phyloP scores from a whole-genome alignment of 1,284 basidiomycete species.

The Ustilago curta region DNA sequence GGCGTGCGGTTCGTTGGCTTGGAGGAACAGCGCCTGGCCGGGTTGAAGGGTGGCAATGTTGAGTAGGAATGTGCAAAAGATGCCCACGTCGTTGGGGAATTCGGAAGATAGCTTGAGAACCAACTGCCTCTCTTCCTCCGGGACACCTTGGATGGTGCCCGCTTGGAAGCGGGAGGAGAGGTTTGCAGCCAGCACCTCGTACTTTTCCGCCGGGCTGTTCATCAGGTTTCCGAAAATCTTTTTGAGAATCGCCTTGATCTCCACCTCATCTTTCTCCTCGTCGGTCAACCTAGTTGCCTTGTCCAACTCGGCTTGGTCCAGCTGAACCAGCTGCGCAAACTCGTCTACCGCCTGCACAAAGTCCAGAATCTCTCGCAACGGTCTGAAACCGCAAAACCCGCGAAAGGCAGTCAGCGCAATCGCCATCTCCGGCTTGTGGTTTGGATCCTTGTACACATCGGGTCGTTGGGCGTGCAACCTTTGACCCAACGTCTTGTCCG shows the following conservation, averaged over 20 bases:
- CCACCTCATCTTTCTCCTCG: constrained; percentile 1
- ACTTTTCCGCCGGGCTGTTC: constrained; percentile 11
- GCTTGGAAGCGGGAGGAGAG: constrained; percentile 23
- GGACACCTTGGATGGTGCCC: constrained; percentile 1
- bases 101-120: constrained; percentile 81
- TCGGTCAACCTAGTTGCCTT: neutral
- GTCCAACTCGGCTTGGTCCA: constrained; percentile 11
- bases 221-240: constrained; percentile 57
- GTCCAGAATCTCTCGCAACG: constrained; percentile 78
- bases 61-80: constrained; percentile 90
- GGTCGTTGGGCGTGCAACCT: constrained; percentile 80
- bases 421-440: constrained; percentile 99
- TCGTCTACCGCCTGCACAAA: constrained; percentile 82
- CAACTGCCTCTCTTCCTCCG: constrained; percentile 72
- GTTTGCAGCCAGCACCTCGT: constrained; percentile 24
- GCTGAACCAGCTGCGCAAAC: constrained; percentile 73
- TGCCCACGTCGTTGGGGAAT: constrained; percentile 92
- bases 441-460: constrained; percentile 90
- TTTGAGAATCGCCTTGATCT: constrained; percentile 39
- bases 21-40: constrained; percentile 92
- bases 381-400: constrained; percentile 91
- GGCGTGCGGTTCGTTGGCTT: constrained; percentile 96
- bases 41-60: constrained; percentile 84
- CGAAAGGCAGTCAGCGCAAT: constrained; percentile 90
- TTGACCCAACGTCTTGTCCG: constrained; percentile 89